Evolutionary conservation across 345 rosid species (phyloP), one percentile per base, ranked within the genome.

Genomic region (Murraya paniculata): DNA sequence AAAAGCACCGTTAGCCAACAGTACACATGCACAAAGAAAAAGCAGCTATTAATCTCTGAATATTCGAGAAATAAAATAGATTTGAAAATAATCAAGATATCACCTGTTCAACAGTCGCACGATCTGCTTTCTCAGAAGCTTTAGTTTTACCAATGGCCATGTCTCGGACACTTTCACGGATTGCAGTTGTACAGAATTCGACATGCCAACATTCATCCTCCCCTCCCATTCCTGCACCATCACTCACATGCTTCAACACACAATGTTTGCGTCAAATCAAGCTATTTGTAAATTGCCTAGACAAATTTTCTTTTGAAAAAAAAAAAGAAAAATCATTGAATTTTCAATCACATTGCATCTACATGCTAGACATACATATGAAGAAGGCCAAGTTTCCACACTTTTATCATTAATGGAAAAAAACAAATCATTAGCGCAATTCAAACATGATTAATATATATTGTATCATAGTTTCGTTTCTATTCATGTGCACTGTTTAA

Each of bases 61-160:
- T 30, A 30, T 30, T 30, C 1, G 31, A 30, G 31, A 30, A 30
- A 30, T 30, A 30, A 30, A 30, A 30, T 30, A 30, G 31, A 30
- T 30, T 30, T 30, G 35, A 35, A 35, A 5, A 35, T 5, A 35
- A 35, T 35, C 36, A 35, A 35, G 36, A 35, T 35, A 35, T 78
- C 56, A 95, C 99, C 97, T 92, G 97, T 86, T 95, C 99, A 74
- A 89, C 97, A 11, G 99, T 95, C 27, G 99, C 99, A 35, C 97
- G 94, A 71, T 95, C 98, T 0, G 96, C 94, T 84, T 94, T 95
- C 81, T 95, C 99, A 9, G 87, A 91, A 59, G 83, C 87, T 80
- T 77, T 93, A 59, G 86, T 89, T 78, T 89, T 91, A 4, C 98
- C 98, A 57, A 89, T 92, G 45, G 97, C 90, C 77, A 86, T 89